Base-by-base conservation (phyloP, 2,329 filamentous ascomycete genomes). In the Hypoxylon sp. region DNA sequence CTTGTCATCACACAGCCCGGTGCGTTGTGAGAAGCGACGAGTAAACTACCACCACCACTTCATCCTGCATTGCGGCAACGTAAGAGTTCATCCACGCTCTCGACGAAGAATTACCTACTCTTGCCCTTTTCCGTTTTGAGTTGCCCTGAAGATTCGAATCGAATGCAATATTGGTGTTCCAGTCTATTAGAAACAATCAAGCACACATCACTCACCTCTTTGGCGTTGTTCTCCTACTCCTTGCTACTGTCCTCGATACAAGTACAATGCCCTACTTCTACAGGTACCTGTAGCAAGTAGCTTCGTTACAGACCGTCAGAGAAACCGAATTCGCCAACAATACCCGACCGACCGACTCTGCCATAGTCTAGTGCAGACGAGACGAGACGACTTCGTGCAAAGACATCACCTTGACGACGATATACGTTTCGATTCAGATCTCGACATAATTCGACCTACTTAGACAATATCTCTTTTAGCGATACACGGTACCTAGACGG, bases 41-140 rank as follows among this genome's bases (percentile, higher is more conserved):
- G 51, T 57, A 54, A 58, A 64, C 46, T 42, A 39, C 35, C 32
- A 65, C 48, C 47, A 71, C 66, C 66, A 69, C 62, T 48, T 71
- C 66, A 65, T 67, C 66, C 57, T 71, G 60, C 63, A 69, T 69
- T 65, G 57, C 66, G 57, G 62, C 68, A 66, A 64, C 57, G 66
- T 53, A 65, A 62, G 56, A 64, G 29, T 63, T 67, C 55, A 48
- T 68, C 65, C 66, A 67, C 55, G 10, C 21, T 67, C 13, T 51
- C 48, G 39, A 57, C 44, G 31, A 27, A 19, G 27, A 50, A 52
- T 32, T 54, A 31, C 37, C 44, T 24, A 42, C 37, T 48, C 7
- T 46, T 66, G 39, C 17, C 52, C 17, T 55, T 59, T 29, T 48
- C 31, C 39, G 13, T 47, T 55, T 57, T 54, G 48, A 50, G 51